Percentiles rank a stretch among this genome's conserved stretches.
Conservation (phyloP, 2,329 filamentous ascomycete species). For the Sporothrix sp. region DNA sequence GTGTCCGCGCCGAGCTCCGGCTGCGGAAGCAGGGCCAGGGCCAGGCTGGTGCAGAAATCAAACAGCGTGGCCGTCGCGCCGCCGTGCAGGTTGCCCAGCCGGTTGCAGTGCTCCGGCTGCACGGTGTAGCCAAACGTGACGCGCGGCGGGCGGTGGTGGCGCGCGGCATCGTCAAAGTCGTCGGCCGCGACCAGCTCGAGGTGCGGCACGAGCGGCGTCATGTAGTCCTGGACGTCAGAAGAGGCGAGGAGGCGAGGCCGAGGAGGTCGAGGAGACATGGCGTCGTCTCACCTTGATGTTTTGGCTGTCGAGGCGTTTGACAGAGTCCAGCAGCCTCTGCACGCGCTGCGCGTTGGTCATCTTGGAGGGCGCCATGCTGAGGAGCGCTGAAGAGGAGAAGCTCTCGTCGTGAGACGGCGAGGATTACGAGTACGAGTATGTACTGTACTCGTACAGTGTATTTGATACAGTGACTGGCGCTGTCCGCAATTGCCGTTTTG, state of each 20-base stretch:
- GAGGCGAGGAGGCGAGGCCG: neutral
- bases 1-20: conserved; percentile 24
- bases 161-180: conserved; percentile 2
- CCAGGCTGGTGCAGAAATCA: conserved; percentile 53
- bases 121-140: conserved; percentile 37
- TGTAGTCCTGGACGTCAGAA: conserved; percentile 27
- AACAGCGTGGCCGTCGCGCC: conserved; percentile 58
- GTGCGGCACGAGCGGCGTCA: conserved; percentile 31
- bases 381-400: neutral
- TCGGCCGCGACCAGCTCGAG: conserved; percentile 31
- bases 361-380: neutral
- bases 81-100: conserved; percentile 47
- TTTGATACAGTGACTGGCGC: too few relatives aligned
- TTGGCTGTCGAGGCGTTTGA: neutral
- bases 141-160: conserved; percentile 10
- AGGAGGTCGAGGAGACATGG: too few relatives aligned
- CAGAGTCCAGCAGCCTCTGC: conserved; percentile 8
- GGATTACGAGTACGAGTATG: too few relatives aligned
- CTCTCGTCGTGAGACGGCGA: too few relatives aligned
- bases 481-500: too few relatives aligned
- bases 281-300: neutral
- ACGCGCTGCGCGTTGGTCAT: conserved; percentile 10
- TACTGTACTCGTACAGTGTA: too few relatives aligned
- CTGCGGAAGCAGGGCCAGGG: conserved; percentile 45
- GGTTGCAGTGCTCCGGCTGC: conserved; percentile 43